Percentiles rank a stretch among this genome's conserved stretches.
These are phyloP conservation scores for Boletus reticuloceps DNA, from an alignment of 768 basidiomycete species.

Conservation along the genomic window DNA sequence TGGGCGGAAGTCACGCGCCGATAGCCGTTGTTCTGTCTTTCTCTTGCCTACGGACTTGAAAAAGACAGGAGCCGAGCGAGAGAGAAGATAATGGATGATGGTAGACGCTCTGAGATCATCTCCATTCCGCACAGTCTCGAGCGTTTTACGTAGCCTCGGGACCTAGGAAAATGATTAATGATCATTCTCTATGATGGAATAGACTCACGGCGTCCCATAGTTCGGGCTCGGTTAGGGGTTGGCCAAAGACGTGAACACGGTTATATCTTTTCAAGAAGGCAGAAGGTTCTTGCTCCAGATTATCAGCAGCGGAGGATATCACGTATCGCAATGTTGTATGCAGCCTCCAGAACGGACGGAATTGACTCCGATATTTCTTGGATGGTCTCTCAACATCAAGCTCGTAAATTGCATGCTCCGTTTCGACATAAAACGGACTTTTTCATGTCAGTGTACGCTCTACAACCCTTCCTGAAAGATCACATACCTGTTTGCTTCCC, in stretches of 20 bases:
- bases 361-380: constrained; percentile 39
- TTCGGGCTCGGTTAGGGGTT: constrained; percentile 20
- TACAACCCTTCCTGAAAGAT: background rate
- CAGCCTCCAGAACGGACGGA: constrained; percentile 48
- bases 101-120: constrained; percentile 20
- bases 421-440: constrained; percentile 68
- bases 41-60: constrained; percentile 9
- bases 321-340: constrained; percentile 52
- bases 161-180: constrained; percentile 12
- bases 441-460: background rate
- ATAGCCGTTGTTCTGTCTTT: background rate
- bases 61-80: constrained; percentile 4
- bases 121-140: constrained; percentile 22
- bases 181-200: background rate
- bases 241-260: constrained; percentile 12
- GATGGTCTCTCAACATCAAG: constrained; percentile 42
- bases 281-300: constrained; percentile 29
- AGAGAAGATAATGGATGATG: constrained; percentile 20
- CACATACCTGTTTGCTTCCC: constrained; percentile 48
- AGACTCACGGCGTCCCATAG: constrained; percentile 28
- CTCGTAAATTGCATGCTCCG: constrained; percentile 61
- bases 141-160: constrained; percentile 13
- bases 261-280: constrained; percentile 37
- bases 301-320: constrained; percentile 25
- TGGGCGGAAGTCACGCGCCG: background rate